Conservation (phyloP, 306 rosid genomes). For the Prosopis cineraria region DNA sequence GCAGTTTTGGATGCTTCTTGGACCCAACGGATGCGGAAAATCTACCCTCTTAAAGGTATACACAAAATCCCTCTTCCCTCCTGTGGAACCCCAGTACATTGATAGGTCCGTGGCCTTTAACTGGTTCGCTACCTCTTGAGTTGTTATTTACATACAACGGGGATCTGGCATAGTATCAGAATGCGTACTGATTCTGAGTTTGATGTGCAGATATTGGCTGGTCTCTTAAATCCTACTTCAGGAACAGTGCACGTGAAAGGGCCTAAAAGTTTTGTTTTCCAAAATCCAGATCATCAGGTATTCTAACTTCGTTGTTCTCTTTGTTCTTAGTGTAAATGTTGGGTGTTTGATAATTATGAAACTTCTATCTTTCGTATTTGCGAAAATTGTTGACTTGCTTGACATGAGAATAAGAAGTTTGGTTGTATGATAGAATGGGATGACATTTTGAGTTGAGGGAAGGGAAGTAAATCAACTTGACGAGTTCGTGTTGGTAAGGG, state of each 20-base stretch:
- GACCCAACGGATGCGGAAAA: conserved; percentile 90
- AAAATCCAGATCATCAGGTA: conserved; percentile 87
- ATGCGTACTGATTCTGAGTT: background rate
- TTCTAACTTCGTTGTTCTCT: conserved; percentile 2
- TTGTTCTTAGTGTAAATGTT: background rate
- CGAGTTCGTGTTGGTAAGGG: background rate
- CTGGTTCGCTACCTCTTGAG: background rate
- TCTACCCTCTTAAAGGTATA: conserved; percentile 86
- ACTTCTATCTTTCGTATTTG: background rate
- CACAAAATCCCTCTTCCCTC: background rate
- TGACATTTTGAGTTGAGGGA: background rate
- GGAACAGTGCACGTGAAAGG: conserved; percentile 60
- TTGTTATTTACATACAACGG: background rate
- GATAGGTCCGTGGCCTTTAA: background rate
- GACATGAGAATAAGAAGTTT: conserved; percentile 5
- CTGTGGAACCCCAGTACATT: background rate
- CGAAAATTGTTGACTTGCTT: conserved; percentile 12
- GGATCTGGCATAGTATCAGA: background rate
- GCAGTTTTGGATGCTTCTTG: conserved; percentile 93
- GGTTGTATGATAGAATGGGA: background rate
- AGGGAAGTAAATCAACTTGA: background rate
- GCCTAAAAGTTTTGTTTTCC: conserved; percentile 82
- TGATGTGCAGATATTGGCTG: conserved; percentile 73
- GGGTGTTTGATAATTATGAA: background rate
- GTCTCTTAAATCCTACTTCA: conserved; percentile 65